Base-by-base conservation (phyloP, 2,329 filamentous ascomycete genomes). In the Bimuria novae-zelandiae region DNA sequence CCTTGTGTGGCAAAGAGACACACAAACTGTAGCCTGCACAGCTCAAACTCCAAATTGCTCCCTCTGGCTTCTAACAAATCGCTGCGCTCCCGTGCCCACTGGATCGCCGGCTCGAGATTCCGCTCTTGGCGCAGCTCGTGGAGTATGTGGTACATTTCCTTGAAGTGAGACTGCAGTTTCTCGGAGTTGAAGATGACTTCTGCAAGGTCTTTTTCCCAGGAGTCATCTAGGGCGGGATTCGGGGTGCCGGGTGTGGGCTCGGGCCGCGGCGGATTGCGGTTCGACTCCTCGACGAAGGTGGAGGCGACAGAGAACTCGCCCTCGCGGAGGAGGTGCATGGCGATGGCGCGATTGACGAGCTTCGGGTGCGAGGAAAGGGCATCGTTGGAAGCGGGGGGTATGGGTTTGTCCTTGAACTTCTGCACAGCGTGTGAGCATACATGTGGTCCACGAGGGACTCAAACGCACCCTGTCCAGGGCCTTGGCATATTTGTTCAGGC, bases 241-340 rank as follows among this genome's bases (percentile, higher is more conserved):
- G 73, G 62, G 1, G 67, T 71, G 60, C 71, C 65, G 51, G 65
- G 52, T 21, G 71, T 70, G 42, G 75, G 64, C 54, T 74, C 70
- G 54, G 60, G 75, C 61, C 71, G 68, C 22, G 75, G 72, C 33
- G 78, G 77, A 54, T 78, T 75, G 21, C 77, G 71, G 49, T 78
- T 75, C 25, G 83, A 84, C 78, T 97, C 94, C 12, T 82, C 78
- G 43, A 96, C 84, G 64, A 99, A 97, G 1, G 87, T 91, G 14
- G 87, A 86, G 11, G 93, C 93, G 2, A 96, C 92, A 19, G 82
- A 82, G 73, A 99, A 99, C 69, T 96, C 89, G 43, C 94, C 94
- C 76, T 97, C 93, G 35, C 94, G 89, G 33, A 99, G 82, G 19
- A 99, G 83, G 70, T 99, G 94, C 92, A 97, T 97, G 8, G 90